Conservation (phyloP, 306 rosid species). For the Malus sylvestris region DNA sequence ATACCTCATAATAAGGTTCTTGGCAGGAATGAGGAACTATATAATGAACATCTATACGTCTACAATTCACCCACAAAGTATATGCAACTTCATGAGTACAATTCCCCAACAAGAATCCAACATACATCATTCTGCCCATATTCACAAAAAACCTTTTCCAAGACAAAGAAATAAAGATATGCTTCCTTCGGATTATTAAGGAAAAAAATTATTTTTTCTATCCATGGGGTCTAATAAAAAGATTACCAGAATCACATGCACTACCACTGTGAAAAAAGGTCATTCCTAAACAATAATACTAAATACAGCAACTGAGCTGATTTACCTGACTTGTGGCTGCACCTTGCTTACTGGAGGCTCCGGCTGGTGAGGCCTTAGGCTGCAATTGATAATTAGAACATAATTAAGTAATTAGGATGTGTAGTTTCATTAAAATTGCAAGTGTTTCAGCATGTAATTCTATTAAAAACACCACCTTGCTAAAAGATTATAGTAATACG, state of each 20-base stretch:
- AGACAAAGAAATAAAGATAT: not conserved
- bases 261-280: not conserved
- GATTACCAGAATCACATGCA: not conserved
- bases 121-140: not conserved
- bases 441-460: no score
- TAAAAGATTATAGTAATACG: not conserved
- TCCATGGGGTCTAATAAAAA: not conserved
- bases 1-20: not conserved
- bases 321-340: slow-evolving; percentile 33
- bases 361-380: slow-evolving; percentile 30
- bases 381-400: slow-evolving; percentile 10
- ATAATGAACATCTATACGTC: not conserved
- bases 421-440: not conserved
- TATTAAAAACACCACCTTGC: no score
- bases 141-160: not conserved
- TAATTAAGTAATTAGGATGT: not conserved
- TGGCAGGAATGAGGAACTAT: not conserved
- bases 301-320: not conserved
- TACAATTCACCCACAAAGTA: not conserved
- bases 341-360: slow-evolving; percentile 26
- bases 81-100: not conserved
- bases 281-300: not conserved
- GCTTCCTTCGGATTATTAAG: not conserved
- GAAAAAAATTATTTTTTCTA: no score
- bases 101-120: not conserved